Evolutionary conservation across 2,329 filamentous ascomycete species (phyloP), one percentile per base, ranked within the genome.

Genomic region (Malbranchea zuffiana): DNA sequence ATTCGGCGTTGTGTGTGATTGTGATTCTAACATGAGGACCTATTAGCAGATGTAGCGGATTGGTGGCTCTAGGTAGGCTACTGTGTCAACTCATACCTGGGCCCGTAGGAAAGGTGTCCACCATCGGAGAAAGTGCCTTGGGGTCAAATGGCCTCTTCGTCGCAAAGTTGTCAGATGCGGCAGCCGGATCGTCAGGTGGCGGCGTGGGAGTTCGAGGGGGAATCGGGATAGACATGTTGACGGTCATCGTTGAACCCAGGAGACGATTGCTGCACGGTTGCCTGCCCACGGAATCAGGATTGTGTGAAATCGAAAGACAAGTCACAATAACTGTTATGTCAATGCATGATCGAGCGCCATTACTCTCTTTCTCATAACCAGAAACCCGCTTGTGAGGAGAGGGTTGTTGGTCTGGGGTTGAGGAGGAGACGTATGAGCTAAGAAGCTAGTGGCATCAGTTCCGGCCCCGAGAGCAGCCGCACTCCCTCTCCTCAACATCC

Each of bases 201-300:
- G 76, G 77, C 48, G 77, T 78, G 8, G 75, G 75, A 20, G 77
- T 78, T 47, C 73, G 67, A 39, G 77, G 75, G 43, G 74, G 75
- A 27, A 69, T 56, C 40, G 73, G 73, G 44, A 75, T 67, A 35
- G 74, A 70, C 45, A 74, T 65, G 47, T 64, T 65, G 41, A 73
- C 68, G 44, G 73, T 73, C 76, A 80, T 81, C 28, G 41, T 39
- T 32, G n/a, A n/a, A n/a, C n/a, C n/a, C n/a, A n/a, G n/a, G n/a
- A n/a, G n/a, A n/a, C n/a, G n/a, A n/a, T n/a, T n/a, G n/a, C n/a
- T n/a, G n/a, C n/a, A n/a, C n/a, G n/a, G n/a, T n/a, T n/a, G n/a
- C n/a, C n/a, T n/a, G n/a, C n/a, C n/a, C n/a, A n/a, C n/a, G n/a
- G n/a, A n/a, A n/a, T n/a, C n/a, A n/a, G n/a, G n/a, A n/a, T n/a